Percentiles rank a stretch among this genome's conserved stretches.
Conservation (phyloP, 768 basidiomycete species). For the Termitomyces sp. region DNA sequence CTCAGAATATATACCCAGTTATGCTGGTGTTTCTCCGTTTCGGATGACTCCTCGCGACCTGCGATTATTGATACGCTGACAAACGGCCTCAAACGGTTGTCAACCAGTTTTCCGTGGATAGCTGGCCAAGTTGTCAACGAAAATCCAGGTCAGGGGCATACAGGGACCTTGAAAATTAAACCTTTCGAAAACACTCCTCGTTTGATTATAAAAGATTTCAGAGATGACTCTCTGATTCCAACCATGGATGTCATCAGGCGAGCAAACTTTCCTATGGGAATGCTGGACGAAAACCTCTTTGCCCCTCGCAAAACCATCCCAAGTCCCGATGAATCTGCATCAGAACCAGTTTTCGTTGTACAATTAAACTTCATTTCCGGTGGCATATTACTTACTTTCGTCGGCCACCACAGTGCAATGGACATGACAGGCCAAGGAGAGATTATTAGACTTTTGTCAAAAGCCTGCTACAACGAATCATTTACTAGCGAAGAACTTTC, state of each 20-base stretch:
- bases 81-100: slow-evolving; percentile 19
- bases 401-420: slow-evolving; percentile 20
- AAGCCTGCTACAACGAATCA: slow-evolving; percentile 17
- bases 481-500: slow-evolving; percentile 18
- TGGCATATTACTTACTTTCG: slow-evolving; percentile 21
- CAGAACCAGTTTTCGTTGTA: slow-evolving; percentile 20
- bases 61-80: slow-evolving; percentile 14
- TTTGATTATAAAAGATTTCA: slow-evolving; percentile 21
- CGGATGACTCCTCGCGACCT: slow-evolving; percentile 5
- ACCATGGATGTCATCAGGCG: slow-evolving; percentile 18
- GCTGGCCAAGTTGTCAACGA: slow-evolving; percentile 21
- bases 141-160: slow-evolving; percentile 6
- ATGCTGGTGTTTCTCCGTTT: slow-evolving; percentile 15
- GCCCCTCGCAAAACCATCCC: slow-evolving; percentile 20
- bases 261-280: slow-evolving; percentile 19
- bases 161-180: slow-evolving; percentile 17
- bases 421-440: slow-evolving; percentile 23
- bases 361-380: slow-evolving; percentile 22
- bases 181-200: slow-evolving; percentile 2
- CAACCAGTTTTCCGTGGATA: slow-evolving; percentile 21
- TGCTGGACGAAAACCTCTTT: slow-evolving; percentile 21
- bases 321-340: slow-evolving; percentile 8
- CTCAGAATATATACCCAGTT: slow-evolving; percentile 22
- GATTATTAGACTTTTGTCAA: slow-evolving; percentile 18
- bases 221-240: slow-evolving; percentile 12